A percentile compares a stretch with the other conserved stretches of the same genome.
Conservation (phyloP, 2,329 filamentous ascomycete genomes). For the Chaetomium sp. region DNA sequence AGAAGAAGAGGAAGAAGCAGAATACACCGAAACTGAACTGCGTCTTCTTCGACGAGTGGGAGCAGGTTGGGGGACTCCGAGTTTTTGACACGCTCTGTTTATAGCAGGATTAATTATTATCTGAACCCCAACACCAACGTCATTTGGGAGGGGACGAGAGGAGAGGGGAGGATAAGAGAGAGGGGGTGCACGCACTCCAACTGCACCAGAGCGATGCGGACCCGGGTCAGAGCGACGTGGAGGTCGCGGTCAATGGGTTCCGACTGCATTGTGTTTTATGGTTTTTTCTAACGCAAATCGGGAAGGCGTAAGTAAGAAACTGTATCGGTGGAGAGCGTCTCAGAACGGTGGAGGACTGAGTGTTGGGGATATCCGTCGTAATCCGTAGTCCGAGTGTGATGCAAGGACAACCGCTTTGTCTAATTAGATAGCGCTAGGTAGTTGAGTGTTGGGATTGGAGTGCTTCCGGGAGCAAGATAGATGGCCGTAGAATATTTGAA, state of each 20-base stretch:
- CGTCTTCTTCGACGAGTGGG: slow-evolving; percentile 18
- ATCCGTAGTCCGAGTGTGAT: slow-evolving; percentile 26
- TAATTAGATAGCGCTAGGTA: too few relatives aligned
- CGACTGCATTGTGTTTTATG: neutral
- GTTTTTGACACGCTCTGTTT: slow-evolving; percentile 20
- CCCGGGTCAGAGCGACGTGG: slow-evolving; percentile 36
- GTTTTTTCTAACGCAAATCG: neutral
- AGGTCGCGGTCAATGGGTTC: slow-evolving; percentile 34
- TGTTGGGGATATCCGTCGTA: slow-evolving; percentile 31
- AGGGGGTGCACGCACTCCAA: slow-evolving; percentile 35
- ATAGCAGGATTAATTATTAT: too few relatives aligned
- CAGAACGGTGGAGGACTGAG: neutral
- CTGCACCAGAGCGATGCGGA: slow-evolving; percentile 44
- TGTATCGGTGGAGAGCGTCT: too few relatives aligned
- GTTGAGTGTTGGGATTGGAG: too few relatives aligned
- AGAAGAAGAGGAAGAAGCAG: too few relatives aligned
- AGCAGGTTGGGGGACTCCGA: slow-evolving; percentile 13
- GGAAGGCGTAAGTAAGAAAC: too few relatives aligned
- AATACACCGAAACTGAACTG: slow-evolving; percentile 20
- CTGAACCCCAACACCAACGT: neutral
- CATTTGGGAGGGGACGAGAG: neutral
- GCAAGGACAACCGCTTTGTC: neutral
- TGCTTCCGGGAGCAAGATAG: too few relatives aligned
- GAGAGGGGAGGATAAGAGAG: neutral
- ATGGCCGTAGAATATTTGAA: too few relatives aligned